A percentile compares a stretch with the other conserved stretches of the same genome.
Conservation (phyloP, 2,329 filamentous ascomycete species). For the Stagonosporopsis tanaceti region DNA sequence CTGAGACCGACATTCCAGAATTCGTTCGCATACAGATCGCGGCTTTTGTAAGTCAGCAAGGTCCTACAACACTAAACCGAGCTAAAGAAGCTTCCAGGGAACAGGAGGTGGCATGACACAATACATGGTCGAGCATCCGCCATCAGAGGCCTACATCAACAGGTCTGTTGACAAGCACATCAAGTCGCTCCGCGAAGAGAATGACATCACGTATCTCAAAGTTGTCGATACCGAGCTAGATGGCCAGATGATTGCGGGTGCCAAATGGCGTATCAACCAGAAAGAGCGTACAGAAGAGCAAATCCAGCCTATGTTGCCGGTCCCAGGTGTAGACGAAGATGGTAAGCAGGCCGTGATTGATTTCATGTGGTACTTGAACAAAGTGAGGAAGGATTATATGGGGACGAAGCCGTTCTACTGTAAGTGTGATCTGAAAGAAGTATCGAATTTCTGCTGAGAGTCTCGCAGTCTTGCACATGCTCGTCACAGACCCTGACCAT, state of each 20-base stretch:
- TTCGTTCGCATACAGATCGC: conserved; percentile 39
- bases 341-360: conserved; percentile 35
- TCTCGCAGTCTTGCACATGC: conserved; percentile 39
- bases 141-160: conserved; percentile 29
- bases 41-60: conserved; percentile 31
- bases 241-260: conserved; percentile 43
- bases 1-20: conserved; percentile 38
- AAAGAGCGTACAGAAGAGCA: conserved; percentile 43
- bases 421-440: conserved; percentile 21
- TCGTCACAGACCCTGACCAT: conserved; percentile 50
- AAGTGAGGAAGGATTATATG: conserved; percentile 42
- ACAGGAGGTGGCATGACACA: conserved; percentile 36
- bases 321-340: conserved; percentile 34
- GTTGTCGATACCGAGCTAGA: conserved; percentile 44
- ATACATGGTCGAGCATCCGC: conserved; percentile 29
- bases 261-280: conserved; percentile 50
- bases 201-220: conserved; percentile 41
- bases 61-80: not conserved
- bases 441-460: not conserved
- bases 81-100: not conserved
- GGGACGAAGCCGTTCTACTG: conserved; percentile 47
- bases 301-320: conserved; percentile 40
- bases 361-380: conserved; percentile 38
- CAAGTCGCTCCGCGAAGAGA: conserved; percentile 37
- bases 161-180: conserved; percentile 35